A percentile compares a stretch with the other conserved stretches of the same genome.
Conservation (phyloP, 2,329 filamentous ascomycete species). For the Teratosphaeria destructans region DNA sequence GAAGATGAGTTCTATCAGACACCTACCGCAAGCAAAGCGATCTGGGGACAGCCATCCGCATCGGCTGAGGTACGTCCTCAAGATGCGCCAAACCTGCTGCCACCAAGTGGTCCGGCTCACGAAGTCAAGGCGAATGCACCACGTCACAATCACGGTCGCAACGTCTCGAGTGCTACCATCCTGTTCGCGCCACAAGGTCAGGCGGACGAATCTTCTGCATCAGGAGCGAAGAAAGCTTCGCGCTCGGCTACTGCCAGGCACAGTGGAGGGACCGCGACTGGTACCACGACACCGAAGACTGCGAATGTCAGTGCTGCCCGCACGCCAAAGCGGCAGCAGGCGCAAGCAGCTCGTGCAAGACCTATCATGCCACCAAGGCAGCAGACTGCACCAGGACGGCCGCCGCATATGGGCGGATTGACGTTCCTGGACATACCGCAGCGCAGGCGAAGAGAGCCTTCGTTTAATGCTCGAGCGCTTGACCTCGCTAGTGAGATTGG, state of each 20-base stretch:
- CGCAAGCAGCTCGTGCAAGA: slow-evolving; percentile 36
- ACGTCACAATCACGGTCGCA: slow-evolving; percentile 52
- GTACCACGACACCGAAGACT: background rate
- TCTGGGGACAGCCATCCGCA: slow-evolving; percentile 16
- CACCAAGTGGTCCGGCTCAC: slow-evolving; percentile 22
- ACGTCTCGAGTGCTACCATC: slow-evolving; percentile 72
- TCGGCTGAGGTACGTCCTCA: slow-evolving; percentile 15
- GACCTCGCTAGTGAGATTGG: slow-evolving; percentile 65
- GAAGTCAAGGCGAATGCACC: slow-evolving; percentile 16
- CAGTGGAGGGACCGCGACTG: slow-evolving; percentile 14
- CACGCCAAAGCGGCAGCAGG: background rate
- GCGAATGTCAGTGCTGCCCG: background rate
- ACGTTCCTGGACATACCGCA: slow-evolving; percentile 20
- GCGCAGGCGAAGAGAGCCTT: slow-evolving; percentile 41
- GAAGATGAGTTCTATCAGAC: slow-evolving; percentile 35
- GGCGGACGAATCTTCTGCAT: slow-evolving; percentile 26
- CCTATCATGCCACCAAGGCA: slow-evolving; percentile 43
- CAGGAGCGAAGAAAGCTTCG: slow-evolving; percentile 17
- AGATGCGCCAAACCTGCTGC: slow-evolving; percentile 13
- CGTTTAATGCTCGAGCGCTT: slow-evolving; percentile 51
- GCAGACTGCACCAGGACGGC: slow-evolving; percentile 11
- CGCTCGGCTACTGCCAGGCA: slow-evolving; percentile 15
- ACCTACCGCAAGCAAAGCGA: slow-evolving; percentile 24
- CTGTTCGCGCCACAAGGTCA: slow-evolving; percentile 58
- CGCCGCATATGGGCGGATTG: slow-evolving; percentile 10